Percentiles rank a stretch among this genome's conserved stretches.
Conservation (phyloP, 768 basidiomycete species). For the Termitomyces sp. region DNA sequence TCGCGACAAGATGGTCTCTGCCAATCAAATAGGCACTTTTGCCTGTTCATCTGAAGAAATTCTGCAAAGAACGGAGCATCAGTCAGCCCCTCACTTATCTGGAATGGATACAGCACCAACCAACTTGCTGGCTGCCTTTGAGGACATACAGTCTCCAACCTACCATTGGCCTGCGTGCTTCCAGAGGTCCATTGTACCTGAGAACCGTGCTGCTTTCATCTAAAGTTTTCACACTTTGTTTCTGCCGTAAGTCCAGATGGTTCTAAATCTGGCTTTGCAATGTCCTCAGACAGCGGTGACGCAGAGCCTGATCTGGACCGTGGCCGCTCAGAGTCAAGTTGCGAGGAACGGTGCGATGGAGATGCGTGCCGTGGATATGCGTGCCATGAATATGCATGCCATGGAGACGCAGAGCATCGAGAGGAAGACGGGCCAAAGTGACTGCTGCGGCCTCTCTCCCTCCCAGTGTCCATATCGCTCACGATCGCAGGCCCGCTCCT, state of each 20-base stretch:
- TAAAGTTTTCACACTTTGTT: constrained; percentile 76
- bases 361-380: too few relatives aligned
- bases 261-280: constrained; percentile 85
- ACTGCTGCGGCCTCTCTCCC: constrained; percentile 20
- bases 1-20: constrained; percentile 82
- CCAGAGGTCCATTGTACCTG: constrained; percentile 98
- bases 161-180: constrained; percentile 85
- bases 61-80: constrained; percentile 38
- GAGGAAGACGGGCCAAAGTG: constrained; percentile 23
- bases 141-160: constrained; percentile 98
- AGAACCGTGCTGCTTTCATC: constrained; percentile 80
- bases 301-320: constrained; percentile 33
- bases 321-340: constrained; percentile 27
- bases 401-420: constrained; percentile 63
- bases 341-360: constrained; percentile 28
- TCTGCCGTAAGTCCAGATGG: constrained; percentile 92
- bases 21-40: constrained; percentile 93
- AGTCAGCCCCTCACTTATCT: not conserved
- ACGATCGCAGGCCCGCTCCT: constrained; percentile 37
- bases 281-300: constrained; percentile 44
- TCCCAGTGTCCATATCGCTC: constrained; percentile 33
- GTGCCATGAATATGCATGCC: not conserved
- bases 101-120: constrained; percentile 39
- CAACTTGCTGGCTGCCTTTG: constrained; percentile 89
- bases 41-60: constrained; percentile 85